phyloP scores from a whole-genome alignment of 2,329 filamentous ascomycete genomes.

The Neonectria faginata region DNA sequence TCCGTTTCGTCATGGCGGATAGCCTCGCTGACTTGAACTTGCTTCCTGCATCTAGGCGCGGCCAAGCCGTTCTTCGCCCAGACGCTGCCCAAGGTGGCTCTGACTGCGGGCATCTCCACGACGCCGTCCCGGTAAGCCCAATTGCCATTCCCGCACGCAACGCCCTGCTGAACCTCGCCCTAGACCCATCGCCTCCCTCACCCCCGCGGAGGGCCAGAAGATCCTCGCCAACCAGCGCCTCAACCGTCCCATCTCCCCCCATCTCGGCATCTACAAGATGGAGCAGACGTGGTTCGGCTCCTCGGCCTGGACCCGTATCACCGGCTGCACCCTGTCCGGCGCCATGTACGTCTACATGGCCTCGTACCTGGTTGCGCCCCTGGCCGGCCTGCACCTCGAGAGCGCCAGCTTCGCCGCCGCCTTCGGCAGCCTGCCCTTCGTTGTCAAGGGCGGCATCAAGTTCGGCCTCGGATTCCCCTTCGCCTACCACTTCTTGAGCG shows the following conservation, averaged over 20 bases:
- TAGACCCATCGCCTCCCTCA: constrained; percentile 68
- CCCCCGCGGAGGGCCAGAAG: constrained; percentile 63
- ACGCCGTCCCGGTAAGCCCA: constrained; percentile 61
- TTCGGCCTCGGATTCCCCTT: constrained; percentile 69
- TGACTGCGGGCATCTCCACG: constrained; percentile 56
- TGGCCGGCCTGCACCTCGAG: constrained; percentile 74
- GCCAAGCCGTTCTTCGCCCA: constrained; percentile 61
- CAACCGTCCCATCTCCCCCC: constrained; percentile 83
- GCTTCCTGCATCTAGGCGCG: constrained; percentile 49
- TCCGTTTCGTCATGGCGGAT: constrained; percentile 30
- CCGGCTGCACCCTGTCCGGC: constrained; percentile 78
- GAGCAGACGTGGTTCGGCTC: constrained; percentile 87
- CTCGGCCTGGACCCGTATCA: constrained; percentile 82
- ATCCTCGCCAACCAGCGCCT: constrained; percentile 86
- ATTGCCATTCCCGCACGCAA: neutral
- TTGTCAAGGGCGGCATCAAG: constrained; percentile 69
- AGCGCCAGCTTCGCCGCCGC: constrained; percentile 69
- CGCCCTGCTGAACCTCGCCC: constrained; percentile 19
- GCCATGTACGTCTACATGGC: constrained; percentile 82
- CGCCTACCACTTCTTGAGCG: constrained; percentile 67
- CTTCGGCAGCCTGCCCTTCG: constrained; percentile 69
- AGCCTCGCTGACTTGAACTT: constrained; percentile 33
- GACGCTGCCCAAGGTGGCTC: constrained; percentile 60
- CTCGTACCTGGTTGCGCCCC: constrained; percentile 83
- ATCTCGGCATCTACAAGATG: constrained; percentile 86